Percentiles rank a stretch among this genome's conserved stretches.
These are phyloP conservation scores for Colletotrichum limetticola DNA, from an alignment of 2,329 filamentous ascomycete genomes.

Conservation along the genomic window DNA sequence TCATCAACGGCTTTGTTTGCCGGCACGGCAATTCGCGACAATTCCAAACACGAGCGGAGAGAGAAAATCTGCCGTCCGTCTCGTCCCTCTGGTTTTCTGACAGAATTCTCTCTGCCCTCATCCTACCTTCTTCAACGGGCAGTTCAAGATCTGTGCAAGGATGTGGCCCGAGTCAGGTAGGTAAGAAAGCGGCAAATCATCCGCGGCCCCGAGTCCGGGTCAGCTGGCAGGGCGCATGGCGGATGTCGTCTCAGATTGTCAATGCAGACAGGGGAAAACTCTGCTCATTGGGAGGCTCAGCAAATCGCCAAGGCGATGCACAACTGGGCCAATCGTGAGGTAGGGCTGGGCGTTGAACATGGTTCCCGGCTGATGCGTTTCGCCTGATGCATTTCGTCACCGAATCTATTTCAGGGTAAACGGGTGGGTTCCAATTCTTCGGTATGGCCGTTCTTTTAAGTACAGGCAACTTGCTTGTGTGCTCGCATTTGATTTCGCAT, in stretches of 20 bases:
- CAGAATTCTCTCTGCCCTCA: background rate
- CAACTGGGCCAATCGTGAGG: constrained; percentile 7
- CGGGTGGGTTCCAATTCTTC: constrained; percentile 10
- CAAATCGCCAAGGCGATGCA: constrained; percentile 13
- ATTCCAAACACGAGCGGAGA: background rate
- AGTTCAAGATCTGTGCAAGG: constrained; percentile 12
- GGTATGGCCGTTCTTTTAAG: constrained; percentile 15
- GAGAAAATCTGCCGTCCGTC: background rate
- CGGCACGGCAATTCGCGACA: background rate
- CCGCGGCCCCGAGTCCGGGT: background rate
- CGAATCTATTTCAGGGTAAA: constrained; percentile 9
- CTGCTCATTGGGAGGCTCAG: background rate
- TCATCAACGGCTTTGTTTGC: constrained; percentile 1
- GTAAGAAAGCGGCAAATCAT: constrained; percentile 14
- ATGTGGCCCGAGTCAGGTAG: constrained; percentile 19
- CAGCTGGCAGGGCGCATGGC: constrained; percentile 22
- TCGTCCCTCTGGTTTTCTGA: background rate
- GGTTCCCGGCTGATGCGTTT: constrained; percentile 1
- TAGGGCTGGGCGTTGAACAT: background rate
- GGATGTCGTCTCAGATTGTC: constrained; percentile 18
- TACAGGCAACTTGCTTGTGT: constrained; percentile 6
- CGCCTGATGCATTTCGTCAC: constrained; percentile 20
- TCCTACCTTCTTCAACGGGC: background rate
- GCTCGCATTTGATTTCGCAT: background rate
- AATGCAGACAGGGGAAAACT: constrained; percentile 19